These are phyloP conservation scores for Claviceps sp. DNA, from an alignment of 2,329 filamentous ascomycete genomes.

Conservation along the genomic window DNA sequence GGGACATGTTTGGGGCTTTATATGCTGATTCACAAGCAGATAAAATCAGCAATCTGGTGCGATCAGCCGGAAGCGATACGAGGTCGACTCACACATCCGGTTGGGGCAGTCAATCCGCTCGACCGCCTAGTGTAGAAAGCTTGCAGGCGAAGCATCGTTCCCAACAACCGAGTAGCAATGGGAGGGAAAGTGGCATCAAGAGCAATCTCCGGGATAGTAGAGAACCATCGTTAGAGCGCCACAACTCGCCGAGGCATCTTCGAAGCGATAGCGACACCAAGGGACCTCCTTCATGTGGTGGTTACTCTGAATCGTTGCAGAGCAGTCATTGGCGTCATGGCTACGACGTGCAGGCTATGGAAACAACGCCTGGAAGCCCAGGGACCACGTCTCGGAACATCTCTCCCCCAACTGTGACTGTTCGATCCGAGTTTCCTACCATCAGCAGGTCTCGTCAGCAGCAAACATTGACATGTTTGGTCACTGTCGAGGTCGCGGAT, in stretches of 20 bases:
- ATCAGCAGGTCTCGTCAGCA: slow-evolving; percentile 84
- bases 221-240: slow-evolving; percentile 33
- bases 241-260: slow-evolving; percentile 41
- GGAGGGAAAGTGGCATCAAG: slow-evolving; percentile 20
- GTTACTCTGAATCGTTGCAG: slow-evolving; percentile 66
- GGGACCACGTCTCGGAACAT: slow-evolving; percentile 67
- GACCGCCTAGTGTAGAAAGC: slow-evolving; percentile 38
- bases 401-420: slow-evolving; percentile 78
- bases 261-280: slow-evolving; percentile 71
- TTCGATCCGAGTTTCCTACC: slow-evolving; percentile 93
- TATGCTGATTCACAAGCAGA: slow-evolving; percentile 40
- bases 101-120: slow-evolving; percentile 53
- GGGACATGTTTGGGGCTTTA: slow-evolving; percentile 10
- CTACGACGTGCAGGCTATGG: slow-evolving; percentile 94
- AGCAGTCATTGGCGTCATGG: slow-evolving; percentile 68
- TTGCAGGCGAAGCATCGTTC: slow-evolving; percentile 22
- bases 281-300: slow-evolving; percentile 59
- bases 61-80: slow-evolving; percentile 57
- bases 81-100: slow-evolving; percentile 39
- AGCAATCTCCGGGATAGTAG: slow-evolving; percentile 35
- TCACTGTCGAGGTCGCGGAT: slow-evolving; percentile 88
- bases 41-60: slow-evolving; percentile 88
- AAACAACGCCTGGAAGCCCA: slow-evolving; percentile 66
- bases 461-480: slow-evolving; percentile 83
- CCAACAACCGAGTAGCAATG: slow-evolving; percentile 16